These are phyloP conservation scores for Phytopythium vexans DNA, from an alignment of 352 stramenopile genomes.

Conservation along the genomic window DNA sequence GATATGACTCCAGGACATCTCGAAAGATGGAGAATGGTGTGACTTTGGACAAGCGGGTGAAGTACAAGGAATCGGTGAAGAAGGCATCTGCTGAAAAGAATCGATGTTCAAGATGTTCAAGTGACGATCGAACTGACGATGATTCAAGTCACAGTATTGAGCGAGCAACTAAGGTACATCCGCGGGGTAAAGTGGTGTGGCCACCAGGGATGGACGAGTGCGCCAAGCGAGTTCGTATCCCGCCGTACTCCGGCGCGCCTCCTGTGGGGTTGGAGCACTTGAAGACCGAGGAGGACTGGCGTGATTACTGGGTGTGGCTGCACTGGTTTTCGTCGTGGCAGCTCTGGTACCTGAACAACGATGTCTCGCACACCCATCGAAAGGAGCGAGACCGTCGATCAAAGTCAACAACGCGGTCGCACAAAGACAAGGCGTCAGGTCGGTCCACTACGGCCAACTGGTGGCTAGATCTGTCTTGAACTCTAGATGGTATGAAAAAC, in stretches of 20 bases:
- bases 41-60: no score
- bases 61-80: no score
- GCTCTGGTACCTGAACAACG: conserved; percentile 53
- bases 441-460: conserved; percentile 14
- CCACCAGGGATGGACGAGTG: conserved; percentile 49
- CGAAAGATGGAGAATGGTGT: no score
- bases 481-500: no score
- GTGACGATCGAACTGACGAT: neutral
- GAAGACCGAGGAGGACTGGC: conserved; percentile 46
- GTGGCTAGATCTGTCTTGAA: conserved; percentile 14
- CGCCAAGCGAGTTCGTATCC: conserved; percentile 16
- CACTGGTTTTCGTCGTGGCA: conserved; percentile 73
- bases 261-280: conserved; percentile 50
- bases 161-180: no score
- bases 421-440: neutral
- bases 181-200: conserved; percentile 30
- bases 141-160: neutral
- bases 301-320: conserved; percentile 64
- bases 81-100: no score
- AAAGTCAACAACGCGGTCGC: no score
- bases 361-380: neutral
- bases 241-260: conserved; percentile 28
- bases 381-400: no score
- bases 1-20: no score
- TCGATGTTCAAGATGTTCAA: no score